Base-by-base conservation (phyloP, 768 basidiomycete species). In the Suillus weaverae region DNA sequence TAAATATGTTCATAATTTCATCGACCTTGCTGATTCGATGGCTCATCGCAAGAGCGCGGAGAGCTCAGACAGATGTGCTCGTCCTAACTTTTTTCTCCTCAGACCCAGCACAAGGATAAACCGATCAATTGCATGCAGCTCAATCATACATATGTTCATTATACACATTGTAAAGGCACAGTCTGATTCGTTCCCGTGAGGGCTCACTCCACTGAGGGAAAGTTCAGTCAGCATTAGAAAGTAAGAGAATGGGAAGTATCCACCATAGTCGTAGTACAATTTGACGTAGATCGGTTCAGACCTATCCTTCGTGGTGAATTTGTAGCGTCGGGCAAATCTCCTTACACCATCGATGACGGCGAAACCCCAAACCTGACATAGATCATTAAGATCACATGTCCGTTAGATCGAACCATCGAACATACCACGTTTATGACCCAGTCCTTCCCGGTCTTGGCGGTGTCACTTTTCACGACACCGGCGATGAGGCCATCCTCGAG, bases 351-450 rank as follows among this genome's bases (percentile, higher is more conserved):
- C 75, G 63, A 86, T 73, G 0, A 78, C 77, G 69, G 86, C 80
- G n/a, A 89, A 78, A 32, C 87, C 88, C 88, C 87, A 89, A 5
- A 69, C 71, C 77, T 79, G 50, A 26, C n/a, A 11, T 48, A 38
- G 39, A 16, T 44, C 4, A 33, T 65, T 43, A 20, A 41, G 30
- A 22, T 18, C 57, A 32, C 1, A 13, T 30, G 18, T 32, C 44
- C 7, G 36, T 55, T 18, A n/a, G 10, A 51, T 39, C 9, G 44
- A n/a, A 33, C n/a, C 59, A 48, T 35, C 14, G 39, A 26, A 33
- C 30, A 67, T 55, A 86, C 89, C 82, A 89, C 86, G 53, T 86
- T 77, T 4, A 80, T 84, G 64, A 79, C 81, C 89, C 89, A 91
- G 10, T 78, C 79, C 14, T 65, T 82, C 22, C 79, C 78, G 67